Evolutionary conservation across 108 stramenopile species (phyloP).

Genomic region (Aurantiochytrium sp.): DNA sequence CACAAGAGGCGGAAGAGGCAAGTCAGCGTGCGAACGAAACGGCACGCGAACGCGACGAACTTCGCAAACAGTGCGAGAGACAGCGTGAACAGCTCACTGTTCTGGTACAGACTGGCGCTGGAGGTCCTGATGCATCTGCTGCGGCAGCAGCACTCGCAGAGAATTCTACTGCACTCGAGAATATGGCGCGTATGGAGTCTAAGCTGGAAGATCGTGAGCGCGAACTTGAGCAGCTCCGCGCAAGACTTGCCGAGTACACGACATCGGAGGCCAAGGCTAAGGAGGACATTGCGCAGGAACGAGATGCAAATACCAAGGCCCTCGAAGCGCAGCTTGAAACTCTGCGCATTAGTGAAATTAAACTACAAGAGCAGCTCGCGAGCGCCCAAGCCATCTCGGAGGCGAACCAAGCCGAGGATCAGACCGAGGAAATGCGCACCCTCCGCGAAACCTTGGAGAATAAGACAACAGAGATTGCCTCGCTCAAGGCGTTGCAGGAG

Average conservation of each 20-base stretch:
- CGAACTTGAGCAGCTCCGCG: neutral
- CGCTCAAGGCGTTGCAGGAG: too few species aligned
- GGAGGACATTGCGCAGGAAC: neutral
- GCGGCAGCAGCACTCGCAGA: too few species aligned
- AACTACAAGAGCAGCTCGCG: too few species aligned
- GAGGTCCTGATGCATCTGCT: neutral
- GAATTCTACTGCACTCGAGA: too few species aligned
- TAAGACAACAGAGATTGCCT: too few species aligned
- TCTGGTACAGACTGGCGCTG: neutral
- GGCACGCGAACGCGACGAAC: neutral
- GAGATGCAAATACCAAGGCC: neutral
- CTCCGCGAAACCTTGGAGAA: too few species aligned
- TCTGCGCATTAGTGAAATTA: too few species aligned
- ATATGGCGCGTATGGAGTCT: too few species aligned
- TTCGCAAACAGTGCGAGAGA: neutral
- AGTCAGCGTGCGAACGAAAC: neutral
- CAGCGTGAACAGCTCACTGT: neutral
- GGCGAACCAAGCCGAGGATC: too few species aligned
- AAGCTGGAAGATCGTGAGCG: too few species aligned
- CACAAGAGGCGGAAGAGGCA: neutral
- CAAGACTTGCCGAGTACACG: neutral
- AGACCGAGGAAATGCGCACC: too few species aligned
- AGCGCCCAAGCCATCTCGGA: too few species aligned
- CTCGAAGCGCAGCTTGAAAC: neutral
- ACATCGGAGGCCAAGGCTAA: neutral